These are phyloP conservation scores for Vararia minispora DNA, from an alignment of 768 basidiomycete genomes.

Conservation along the genomic window DNA sequence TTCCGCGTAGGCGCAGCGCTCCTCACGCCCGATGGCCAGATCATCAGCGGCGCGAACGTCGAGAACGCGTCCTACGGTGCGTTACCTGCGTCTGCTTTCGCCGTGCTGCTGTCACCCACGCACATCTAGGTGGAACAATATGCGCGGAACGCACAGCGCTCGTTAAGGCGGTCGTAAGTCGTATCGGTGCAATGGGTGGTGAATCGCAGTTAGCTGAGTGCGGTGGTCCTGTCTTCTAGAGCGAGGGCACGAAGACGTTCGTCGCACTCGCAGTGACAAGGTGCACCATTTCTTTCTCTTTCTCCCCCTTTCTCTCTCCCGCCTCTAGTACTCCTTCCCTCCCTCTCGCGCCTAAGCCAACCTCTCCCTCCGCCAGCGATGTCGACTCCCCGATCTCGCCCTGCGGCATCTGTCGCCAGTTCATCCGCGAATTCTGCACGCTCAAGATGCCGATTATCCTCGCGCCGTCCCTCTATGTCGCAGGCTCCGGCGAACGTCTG, in stretches of 20 bases:
- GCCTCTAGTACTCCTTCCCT: background rate
- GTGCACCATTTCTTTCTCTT: slow-evolving; percentile 31
- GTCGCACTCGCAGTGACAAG: slow-evolving; percentile 69
- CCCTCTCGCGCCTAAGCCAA: background rate
- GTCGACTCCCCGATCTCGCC: slow-evolving; percentile 61
- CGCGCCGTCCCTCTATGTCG: slow-evolving; percentile 49
- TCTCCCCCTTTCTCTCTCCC: background rate
- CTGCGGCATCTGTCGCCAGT: slow-evolving; percentile 90
- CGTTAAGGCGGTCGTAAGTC: slow-evolving; percentile 82
- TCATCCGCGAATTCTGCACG: slow-evolving; percentile 78
- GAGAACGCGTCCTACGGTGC: slow-evolving; percentile 91
- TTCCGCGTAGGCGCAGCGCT: slow-evolving; percentile 91
- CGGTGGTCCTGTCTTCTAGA: slow-evolving; percentile 33
- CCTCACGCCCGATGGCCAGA: slow-evolving; percentile 51
- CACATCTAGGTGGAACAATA: slow-evolving; percentile 82
- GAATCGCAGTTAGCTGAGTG: background rate
- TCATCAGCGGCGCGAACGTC: slow-evolving; percentile 83
- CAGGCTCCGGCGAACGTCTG: background rate
- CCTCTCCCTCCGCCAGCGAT: slow-evolving; percentile 35
- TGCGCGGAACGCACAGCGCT: slow-evolving; percentile 94
- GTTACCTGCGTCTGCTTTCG: background rate
- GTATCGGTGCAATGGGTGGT: background rate
- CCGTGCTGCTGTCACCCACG: too few relatives aligned
- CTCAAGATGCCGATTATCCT: slow-evolving; percentile 64
- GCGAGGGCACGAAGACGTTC: slow-evolving; percentile 65